Evolutionary conservation across 345 rosid species (phyloP).

Genomic region (Tarenaya hassleriana): DNA sequence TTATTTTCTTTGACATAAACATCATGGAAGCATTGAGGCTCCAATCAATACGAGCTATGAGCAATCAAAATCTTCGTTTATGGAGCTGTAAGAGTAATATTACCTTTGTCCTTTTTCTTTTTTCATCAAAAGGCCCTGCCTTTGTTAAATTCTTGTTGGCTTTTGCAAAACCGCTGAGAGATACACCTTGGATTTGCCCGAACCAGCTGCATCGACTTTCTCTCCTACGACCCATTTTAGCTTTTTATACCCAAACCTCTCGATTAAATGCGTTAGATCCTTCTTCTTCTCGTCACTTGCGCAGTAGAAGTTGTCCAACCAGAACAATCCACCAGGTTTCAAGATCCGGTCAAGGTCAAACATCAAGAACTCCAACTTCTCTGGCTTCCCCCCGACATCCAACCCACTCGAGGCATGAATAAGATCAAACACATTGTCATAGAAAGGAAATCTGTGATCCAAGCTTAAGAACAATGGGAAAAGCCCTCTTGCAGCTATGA

Average conservation of each 20-base stretch:
- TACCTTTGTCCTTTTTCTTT: too few species aligned
- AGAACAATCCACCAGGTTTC: slow-evolving; percentile 76
- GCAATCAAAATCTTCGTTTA: slow-evolving; percentile 6
- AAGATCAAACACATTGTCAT: slow-evolving; percentile 81
- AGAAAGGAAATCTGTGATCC: slow-evolving; percentile 85
- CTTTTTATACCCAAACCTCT: slow-evolving; percentile 86
- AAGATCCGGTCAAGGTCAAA: slow-evolving; percentile 81
- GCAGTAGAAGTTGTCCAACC: slow-evolving; percentile 82
- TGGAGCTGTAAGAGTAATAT: slow-evolving; percentile 13
- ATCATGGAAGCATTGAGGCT: slow-evolving; percentile 9
- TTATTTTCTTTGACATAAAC: slow-evolving; percentile 9
- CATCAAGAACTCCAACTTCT: slow-evolving; percentile 91
- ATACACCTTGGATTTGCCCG: slow-evolving; percentile 48
- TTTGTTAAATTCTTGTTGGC: slow-evolving; percentile 55
- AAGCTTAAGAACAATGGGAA: slow-evolving; percentile 82
- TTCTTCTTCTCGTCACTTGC: slow-evolving; percentile 64
- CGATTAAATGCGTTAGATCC: slow-evolving; percentile 62
- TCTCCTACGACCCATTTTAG: slow-evolving; percentile 93
- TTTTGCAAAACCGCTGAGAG: slow-evolving; percentile 91
- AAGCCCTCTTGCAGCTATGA: slow-evolving; percentile 79
- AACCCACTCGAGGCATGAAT: slow-evolving; percentile 61
- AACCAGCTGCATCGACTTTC: slow-evolving; percentile 51
- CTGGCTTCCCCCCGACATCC: slow-evolving; percentile 57
- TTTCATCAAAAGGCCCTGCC: too few species aligned
- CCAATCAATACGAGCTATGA: slow-evolving; percentile 20